phyloP scores from a whole-genome alignment of 2,329 filamentous ascomycete species.

The Ophiognomonia clavigignenti-juglandacearum region DNA sequence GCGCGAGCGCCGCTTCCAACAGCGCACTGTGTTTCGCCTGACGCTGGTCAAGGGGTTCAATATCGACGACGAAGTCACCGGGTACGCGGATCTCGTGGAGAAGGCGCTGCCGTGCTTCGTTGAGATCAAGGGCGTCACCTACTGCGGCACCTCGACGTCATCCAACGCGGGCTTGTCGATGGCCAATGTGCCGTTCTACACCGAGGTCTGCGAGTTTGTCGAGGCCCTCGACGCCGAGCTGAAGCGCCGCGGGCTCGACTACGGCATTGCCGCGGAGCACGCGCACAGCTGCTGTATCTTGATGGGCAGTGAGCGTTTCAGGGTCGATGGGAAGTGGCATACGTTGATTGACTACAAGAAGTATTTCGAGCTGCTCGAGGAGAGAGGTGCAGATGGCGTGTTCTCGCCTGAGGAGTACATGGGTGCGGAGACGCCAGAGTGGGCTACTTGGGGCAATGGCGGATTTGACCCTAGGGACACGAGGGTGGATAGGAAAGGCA shows the following conservation, averaged over 20 bases:
- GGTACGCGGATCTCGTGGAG: constrained; percentile 86
- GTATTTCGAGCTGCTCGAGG: constrained; percentile 82
- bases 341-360: constrained; percentile 85
- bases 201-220: constrained; percentile 82
- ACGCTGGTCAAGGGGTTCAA: constrained; percentile 99
- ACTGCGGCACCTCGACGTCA: constrained; percentile 85
- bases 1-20: constrained; percentile 73
- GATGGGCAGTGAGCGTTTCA: constrained; percentile 77
- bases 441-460: constrained; percentile 91
- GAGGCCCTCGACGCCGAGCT: constrained; percentile 67
- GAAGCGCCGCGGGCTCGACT: constrained; percentile 64
- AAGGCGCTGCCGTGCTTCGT: constrained; percentile 85
- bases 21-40: constrained; percentile 89
- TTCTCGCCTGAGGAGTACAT: constrained; percentile 92
- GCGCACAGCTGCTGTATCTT: constrained; percentile 92
- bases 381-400: constrained; percentile 56
- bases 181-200: constrained; percentile 95
- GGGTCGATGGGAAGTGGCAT: constrained; percentile 75
- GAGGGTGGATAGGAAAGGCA: constrained; percentile 81
- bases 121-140: constrained; percentile 95
- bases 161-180: constrained; percentile 86
- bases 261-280: constrained; percentile 92
- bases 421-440: constrained; percentile 77
- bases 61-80: constrained; percentile 84
- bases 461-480: constrained; percentile 90